Evolutionary conservation across 1,284 basidiomycete species (phyloP).

Genomic region (Apiotrichum gamsii): DNA sequence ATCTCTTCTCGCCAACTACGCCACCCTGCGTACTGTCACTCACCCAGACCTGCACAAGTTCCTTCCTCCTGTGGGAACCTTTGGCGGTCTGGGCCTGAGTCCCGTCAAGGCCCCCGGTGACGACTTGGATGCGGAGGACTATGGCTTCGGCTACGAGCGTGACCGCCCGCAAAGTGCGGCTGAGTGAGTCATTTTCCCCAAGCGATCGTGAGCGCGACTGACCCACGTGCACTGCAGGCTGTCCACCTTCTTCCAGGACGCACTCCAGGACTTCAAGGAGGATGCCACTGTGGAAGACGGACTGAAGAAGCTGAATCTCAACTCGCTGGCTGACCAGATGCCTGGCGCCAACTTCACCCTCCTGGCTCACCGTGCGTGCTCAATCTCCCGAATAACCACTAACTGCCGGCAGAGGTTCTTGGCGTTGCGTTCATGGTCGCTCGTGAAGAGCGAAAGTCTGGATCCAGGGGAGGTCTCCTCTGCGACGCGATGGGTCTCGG

Average conservation of each 20-base stretch:
- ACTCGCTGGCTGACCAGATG: constrained; percentile 17
- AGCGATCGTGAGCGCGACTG: too few species aligned
- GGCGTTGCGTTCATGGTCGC: constrained; percentile 47
- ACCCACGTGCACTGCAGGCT: constrained; percentile 16
- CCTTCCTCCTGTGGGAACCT: too few species aligned
- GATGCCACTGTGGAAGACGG: constrained; percentile 31
- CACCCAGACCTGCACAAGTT: background rate
- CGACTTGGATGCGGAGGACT: background rate
- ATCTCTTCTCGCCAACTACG: too few species aligned
- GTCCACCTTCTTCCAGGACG: constrained; percentile 31
- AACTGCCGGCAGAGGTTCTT: constrained; percentile 19
- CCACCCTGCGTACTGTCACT: background rate
- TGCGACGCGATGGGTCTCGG: constrained; percentile 41
- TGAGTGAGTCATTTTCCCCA: constrained; percentile 21
- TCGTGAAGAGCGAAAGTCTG: constrained; percentile 31
- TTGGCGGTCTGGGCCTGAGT: too few species aligned
- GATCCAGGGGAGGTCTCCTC: constrained; percentile 39
- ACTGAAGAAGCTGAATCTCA: constrained; percentile 25
- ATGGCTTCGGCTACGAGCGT: constrained; percentile 9
- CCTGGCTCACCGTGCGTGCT: constrained; percentile 42
- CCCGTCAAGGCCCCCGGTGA: too few species aligned
- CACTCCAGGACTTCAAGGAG: constrained; percentile 34
- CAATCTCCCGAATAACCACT: background rate
- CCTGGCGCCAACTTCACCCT: constrained; percentile 31
- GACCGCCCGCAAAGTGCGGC: constrained; percentile 13